Evolutionary conservation across 331 rosid species (phyloP).

Genomic region (Malus hybrid): DNA sequence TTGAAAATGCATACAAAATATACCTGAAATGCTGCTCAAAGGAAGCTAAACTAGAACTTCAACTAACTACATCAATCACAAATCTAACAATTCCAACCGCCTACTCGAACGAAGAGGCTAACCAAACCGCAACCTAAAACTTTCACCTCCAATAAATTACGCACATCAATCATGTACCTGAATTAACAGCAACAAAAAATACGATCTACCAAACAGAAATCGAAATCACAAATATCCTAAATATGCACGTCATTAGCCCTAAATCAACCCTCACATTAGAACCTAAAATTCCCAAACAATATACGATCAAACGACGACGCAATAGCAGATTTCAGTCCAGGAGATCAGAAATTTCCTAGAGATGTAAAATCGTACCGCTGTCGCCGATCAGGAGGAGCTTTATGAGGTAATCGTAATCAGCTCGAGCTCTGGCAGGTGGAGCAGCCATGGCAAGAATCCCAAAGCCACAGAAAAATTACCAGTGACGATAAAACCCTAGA

Average conservation of each 20-base stretch:
- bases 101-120: neutral
- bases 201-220: neutral
- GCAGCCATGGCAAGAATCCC: conserved; percentile 59
- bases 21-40: neutral
- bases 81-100: neutral
- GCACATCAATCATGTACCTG: neutral
- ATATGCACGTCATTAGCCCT: neutral
- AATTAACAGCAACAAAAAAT: neutral
- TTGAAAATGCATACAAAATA: neutral
- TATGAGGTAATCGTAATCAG: conserved; percentile 89
- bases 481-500: conserved; percentile 18
- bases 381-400: conserved; percentile 98
- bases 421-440: conserved; percentile 89
- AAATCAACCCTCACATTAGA: neutral
- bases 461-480: neutral
- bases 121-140: neutral
- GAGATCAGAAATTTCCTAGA: neutral
- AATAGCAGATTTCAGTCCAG: neutral
- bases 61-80: neutral
- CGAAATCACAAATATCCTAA: neutral
- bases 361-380: conserved; percentile 53
- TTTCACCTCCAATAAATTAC: neutral
- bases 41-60: neutral
- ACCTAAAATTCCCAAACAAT: neutral
- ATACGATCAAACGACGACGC: neutral